Percentiles rank a stretch among this genome's conserved stretches.
These are phyloP conservation scores for Crithidia mellificae DNA, from an alignment of 208 protist genomes.

Conservation along the genomic window DNA sequence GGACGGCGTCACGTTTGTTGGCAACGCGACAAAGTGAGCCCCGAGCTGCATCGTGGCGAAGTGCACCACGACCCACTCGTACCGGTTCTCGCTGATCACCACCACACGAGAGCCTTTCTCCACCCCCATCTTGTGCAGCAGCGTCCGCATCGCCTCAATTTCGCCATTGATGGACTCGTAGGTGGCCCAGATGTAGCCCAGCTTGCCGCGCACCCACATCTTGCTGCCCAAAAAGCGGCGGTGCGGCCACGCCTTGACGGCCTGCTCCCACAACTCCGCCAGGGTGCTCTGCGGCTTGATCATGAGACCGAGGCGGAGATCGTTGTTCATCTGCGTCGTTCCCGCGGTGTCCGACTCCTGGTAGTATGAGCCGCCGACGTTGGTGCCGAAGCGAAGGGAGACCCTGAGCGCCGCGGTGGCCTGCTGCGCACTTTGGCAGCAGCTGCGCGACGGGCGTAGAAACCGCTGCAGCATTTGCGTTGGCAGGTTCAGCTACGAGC, in stretches of 20 bases:
- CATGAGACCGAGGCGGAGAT: conserved; percentile 74
- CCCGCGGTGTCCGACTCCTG: conserved; percentile 73
- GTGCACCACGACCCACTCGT: conserved; percentile 92
- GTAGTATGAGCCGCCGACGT: conserved; percentile 79
- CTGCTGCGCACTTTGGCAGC: not conserved
- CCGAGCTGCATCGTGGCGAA: conserved; percentile 88
- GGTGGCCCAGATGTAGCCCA: conserved; percentile 90
- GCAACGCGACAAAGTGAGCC: conserved; percentile 86
- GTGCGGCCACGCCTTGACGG: conserved; percentile 73
- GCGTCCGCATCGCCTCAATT: conserved; percentile 78
- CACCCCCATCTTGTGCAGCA: conserved; percentile 82
- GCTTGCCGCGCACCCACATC: conserved; percentile 86
- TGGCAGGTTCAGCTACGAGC: not conserved
- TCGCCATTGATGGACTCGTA: conserved; percentile 87
- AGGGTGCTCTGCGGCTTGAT: conserved; percentile 90
- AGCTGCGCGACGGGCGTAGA: conserved; percentile 10
- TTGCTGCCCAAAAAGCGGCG: conserved; percentile 87
- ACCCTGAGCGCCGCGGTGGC: conserved; percentile 16
- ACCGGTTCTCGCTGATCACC: conserved; percentile 90
- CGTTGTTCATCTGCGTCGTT: conserved; percentile 64
- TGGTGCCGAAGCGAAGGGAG: conserved; percentile 58
- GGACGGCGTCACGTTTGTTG: conserved; percentile 87
- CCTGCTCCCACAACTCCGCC: conserved; percentile 86
- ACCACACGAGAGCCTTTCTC: conserved; percentile 83
- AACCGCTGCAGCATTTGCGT: conserved; percentile 14